A percentile compares a stretch with the other conserved stretches of the same genome.
Evolutionary conservation across 169 alveolate genomes (phyloP).

Genomic region (Pseudocohnilembus persalinus): DNA sequence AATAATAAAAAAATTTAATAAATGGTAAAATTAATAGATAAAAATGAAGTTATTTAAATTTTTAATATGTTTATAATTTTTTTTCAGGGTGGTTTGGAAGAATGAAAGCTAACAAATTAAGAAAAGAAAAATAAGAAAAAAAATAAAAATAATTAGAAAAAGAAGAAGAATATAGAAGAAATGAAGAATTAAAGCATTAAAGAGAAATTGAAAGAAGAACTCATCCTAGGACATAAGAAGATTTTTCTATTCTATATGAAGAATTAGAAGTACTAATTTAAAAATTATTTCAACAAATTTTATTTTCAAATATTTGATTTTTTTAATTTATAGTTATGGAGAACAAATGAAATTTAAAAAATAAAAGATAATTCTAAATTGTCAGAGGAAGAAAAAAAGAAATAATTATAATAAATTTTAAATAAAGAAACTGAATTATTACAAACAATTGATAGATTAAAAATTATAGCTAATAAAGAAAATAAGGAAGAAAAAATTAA

Average conservation of each 20-base stretch:
- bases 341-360: constrained; percentile 85
- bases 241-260: constrained; percentile 83
- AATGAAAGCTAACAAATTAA: constrained; percentile 67
- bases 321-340: constrained; percentile 66
- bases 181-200: constrained; percentile 87
- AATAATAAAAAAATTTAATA: no score
- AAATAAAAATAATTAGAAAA: constrained; percentile 62
- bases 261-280: constrained; percentile 74
- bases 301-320: background rate
- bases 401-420: constrained; percentile 75
- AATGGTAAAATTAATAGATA: background rate
- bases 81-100: constrained; percentile 73
- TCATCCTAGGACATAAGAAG: constrained; percentile 88
- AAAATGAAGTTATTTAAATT: no score
- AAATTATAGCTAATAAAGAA: constrained; percentile 80
- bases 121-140: constrained; percentile 71
- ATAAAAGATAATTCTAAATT: constrained; percentile 73
- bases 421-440: constrained; percentile 89
- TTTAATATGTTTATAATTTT: no score
- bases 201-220: constrained; percentile 89
- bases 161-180: constrained; percentile 79
- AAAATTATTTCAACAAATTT: background rate
- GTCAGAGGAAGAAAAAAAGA: constrained; percentile 77
- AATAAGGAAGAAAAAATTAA: constrained; percentile 88
- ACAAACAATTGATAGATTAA: constrained; percentile 90